Conservation (phyloP, 371 early-diverging fungal species). For the Syncephalastrum sp. region DNA sequence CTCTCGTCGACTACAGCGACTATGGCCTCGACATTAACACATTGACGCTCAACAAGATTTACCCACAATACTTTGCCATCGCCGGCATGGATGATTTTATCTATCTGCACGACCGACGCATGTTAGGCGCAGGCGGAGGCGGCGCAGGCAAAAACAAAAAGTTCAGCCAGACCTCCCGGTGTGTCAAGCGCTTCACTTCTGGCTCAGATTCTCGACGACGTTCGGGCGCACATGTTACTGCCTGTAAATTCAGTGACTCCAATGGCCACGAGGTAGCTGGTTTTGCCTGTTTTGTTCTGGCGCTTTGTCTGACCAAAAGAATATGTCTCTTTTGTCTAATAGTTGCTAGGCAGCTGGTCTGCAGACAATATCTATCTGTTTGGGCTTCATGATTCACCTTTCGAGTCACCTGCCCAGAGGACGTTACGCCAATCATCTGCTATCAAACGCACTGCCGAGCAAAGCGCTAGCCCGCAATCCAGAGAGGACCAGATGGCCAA, state of each 20-base stretch:
- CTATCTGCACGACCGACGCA: slow-evolving; percentile 64
- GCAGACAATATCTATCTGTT: slow-evolving; percentile 58
- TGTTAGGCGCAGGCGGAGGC: slow-evolving; percentile 26
- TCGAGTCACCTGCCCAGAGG: slow-evolving; percentile 4
- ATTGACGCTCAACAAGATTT: slow-evolving; percentile 45
- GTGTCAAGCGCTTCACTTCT: slow-evolving; percentile 33
- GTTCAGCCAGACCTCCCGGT: slow-evolving; percentile 14
- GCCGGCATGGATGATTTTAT: slow-evolving; percentile 59
- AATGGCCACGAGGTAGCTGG: slow-evolving; percentile 41
- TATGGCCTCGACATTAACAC: slow-evolving; percentile 55
- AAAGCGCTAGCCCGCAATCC: too few species aligned
- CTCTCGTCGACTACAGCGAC: slow-evolving; percentile 52
- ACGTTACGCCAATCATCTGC: slow-evolving; percentile 10
- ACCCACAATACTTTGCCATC: slow-evolving; percentile 59
- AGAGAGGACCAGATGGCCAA: slow-evolving; percentile 1
- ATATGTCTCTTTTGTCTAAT: background rate
- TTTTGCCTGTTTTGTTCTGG: slow-evolving; percentile 5
- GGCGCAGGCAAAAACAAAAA: slow-evolving; percentile 12
- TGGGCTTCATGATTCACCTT: slow-evolving; percentile 46
- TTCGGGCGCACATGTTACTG: slow-evolving; percentile 32
- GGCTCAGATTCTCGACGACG: slow-evolving; percentile 13
- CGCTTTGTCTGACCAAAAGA: background rate
- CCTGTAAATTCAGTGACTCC: slow-evolving; percentile 41
- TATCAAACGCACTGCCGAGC: slow-evolving; percentile 2
- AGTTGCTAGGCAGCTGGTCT: slow-evolving; percentile 67